Percentiles rank a stretch among this genome's conserved stretches.
Conservation (phyloP, 1,284 basidiomycete genomes). For the Bondarzewia mesenterica region DNA sequence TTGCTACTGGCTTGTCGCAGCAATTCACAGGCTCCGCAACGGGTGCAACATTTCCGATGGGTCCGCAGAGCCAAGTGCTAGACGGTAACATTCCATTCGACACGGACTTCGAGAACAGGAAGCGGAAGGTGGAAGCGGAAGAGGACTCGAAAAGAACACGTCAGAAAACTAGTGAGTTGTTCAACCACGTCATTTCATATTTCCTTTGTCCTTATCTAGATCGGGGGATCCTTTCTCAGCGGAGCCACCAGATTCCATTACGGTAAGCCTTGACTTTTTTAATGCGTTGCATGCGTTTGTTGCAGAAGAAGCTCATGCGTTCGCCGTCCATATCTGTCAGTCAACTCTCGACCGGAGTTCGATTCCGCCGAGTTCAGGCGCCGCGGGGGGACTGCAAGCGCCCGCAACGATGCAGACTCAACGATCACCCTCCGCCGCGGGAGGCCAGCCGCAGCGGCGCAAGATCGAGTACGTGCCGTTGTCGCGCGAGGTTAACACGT, state of each 20-base stretch:
- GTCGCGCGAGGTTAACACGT: constrained; percentile 67
- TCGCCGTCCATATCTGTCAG: constrained; percentile 1
- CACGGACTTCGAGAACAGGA: constrained; percentile 47
- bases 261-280: constrained; percentile 17
- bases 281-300: no score
- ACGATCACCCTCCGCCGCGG: constrained; percentile 11
- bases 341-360: constrained; percentile 11
- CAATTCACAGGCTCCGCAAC: no score
- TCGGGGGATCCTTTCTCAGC: constrained; percentile 13
- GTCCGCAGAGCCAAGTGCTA: no score
- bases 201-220: constrained; percentile 9
- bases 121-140: constrained; percentile 64
- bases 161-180: constrained; percentile 55
- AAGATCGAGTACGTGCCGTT: constrained; percentile 90
- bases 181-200: constrained; percentile 2
- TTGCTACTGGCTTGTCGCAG: no score
- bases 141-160: constrained; percentile 56
- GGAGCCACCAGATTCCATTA: constrained; percentile 18
- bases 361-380: constrained; percentile 9
- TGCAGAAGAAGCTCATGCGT: background rate
- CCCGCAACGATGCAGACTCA: background rate
- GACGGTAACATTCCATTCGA: constrained; percentile 16
- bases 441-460: constrained; percentile 44
- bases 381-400: constrained; percentile 3
- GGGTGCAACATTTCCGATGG: constrained; percentile 2